Evolutionary conservation across 2,329 filamentous ascomycete species (phyloP).

Genomic region (Dothistroma septosporum): DNA sequence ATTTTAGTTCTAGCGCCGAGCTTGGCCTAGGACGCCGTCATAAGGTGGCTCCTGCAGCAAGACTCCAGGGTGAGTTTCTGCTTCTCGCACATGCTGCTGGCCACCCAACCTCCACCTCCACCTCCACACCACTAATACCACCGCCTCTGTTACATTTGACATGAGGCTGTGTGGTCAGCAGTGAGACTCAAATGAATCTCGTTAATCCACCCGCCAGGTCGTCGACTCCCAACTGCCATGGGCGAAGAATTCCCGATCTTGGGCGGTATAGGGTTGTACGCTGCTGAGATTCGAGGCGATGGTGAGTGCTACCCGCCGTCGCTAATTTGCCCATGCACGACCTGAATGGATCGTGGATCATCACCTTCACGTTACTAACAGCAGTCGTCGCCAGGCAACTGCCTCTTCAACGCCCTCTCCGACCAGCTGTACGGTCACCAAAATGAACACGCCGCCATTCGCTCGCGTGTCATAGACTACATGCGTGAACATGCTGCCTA

Average conservation of each 20-base stretch:
- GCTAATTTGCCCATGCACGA: constrained; percentile 7
- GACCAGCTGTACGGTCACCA: constrained; percentile 63
- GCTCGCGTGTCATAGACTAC: constrained; percentile 56
- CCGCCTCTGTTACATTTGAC: not conserved
- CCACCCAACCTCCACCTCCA: not conserved
- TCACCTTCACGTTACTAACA: constrained; percentile 17
- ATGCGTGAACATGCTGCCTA: constrained; percentile 58
- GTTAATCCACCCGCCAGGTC: constrained; percentile 8
- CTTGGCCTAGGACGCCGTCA: not conserved
- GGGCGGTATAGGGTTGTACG: constrained; percentile 55
- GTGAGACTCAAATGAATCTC: constrained; percentile 7
- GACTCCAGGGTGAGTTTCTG: not conserved
- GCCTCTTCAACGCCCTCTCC: constrained; percentile 64
- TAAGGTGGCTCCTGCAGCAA: not conserved
- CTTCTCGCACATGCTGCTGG: not conserved
- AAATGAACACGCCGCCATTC: constrained; percentile 55
- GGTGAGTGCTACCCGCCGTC: constrained; percentile 46
- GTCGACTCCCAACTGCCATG: constrained; percentile 3
- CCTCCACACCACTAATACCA: not conserved
- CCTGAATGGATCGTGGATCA: constrained; percentile 8
- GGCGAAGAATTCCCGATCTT: constrained; percentile 54
- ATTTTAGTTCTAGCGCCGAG: not conserved
- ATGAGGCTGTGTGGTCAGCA: not conserved
- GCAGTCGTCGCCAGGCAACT: constrained; percentile 53
- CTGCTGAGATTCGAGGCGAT: constrained; percentile 57